Evolutionary conservation across 805 yeast species (phyloP), one percentile per base, ranked within the genome.

Genomic region (Candida ponderosae): DNA sequence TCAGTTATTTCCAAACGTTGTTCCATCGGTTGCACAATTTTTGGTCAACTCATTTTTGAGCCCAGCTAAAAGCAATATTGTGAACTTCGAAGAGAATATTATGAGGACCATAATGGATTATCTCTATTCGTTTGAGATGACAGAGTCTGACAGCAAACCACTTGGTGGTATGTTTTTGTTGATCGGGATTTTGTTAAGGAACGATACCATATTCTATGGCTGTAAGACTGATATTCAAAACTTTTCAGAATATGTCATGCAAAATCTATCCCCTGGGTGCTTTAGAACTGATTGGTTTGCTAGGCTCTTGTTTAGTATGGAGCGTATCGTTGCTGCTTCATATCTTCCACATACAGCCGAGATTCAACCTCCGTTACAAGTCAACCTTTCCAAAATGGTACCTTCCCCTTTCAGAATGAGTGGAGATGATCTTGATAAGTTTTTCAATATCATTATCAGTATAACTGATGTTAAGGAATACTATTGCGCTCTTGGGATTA

Each of bases 241-340:
- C 7, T 68, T 72, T 38, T 41, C 67, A 4, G 34, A 45, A 0
- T 64, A 63, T 27, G 50, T 76, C 23, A 49, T 59, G 11, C 55
- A 49, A 2, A 59, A 62, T 3, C 41, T 76, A 10, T 54, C 46
- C 1, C 57, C 66, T 2, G 65, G 64, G 29, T 50, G 54, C 40
- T 59, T 58, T 3, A 67, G 72, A 41, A 50, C 63, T 20, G 63
- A 66, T 14, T 85, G 85, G 81, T 75, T 76, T 47, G 71, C 81
- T 0, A 65, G 72, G 39, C 74, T 77, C 0, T 52, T 86, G 27
- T 56, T 67, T 19, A 67, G 79, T 4, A 63, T 76, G 33, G 84
- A 78, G 38, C 72, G 70, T 27, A 56, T 79, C 4, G 48, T 83
- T 31, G 63, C 78, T 1, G 70, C 65, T 31, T 62, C 74, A 3